Conservation (phyloP, 768 basidiomycete species). For the Mycena rebaudengoi region DNA sequence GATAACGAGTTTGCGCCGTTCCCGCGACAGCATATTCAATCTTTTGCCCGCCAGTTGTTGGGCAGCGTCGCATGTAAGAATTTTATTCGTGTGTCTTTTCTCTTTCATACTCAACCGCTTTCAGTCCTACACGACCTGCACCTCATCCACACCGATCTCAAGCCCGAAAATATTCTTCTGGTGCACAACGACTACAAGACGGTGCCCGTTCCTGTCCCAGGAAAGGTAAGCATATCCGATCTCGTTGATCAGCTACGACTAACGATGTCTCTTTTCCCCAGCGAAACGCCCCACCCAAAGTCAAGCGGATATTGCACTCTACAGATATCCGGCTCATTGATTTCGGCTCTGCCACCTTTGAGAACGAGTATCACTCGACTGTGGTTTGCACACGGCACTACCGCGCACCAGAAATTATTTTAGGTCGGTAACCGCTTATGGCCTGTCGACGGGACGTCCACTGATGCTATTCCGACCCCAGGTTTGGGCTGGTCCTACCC, state of each 20-base stretch:
- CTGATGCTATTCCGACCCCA: conserved; percentile 44
- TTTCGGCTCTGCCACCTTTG: conserved; percentile 98
- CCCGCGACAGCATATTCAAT: conserved; percentile 95
- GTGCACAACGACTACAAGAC: conserved; percentile 83
- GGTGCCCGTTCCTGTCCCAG: conserved; percentile 64
- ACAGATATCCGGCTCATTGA: conserved; percentile 97
- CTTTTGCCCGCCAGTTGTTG: conserved; percentile 91
- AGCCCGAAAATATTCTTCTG: conserved; percentile 98
- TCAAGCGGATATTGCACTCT: conserved; percentile 81
- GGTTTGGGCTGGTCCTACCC: conserved; percentile 98
- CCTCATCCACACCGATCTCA: conserved; percentile 97
- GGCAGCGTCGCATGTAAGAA: conserved; percentile 92
- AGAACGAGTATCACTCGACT: conserved; percentile 97
- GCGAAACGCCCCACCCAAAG: conserved; percentile 72
- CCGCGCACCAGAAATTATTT: conserved; percentile 97
- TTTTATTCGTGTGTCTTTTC: not conserved
- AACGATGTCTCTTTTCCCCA: conserved; percentile 38
- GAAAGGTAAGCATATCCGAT: conserved; percentile 59
- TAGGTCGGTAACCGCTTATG: conserved; percentile 61
- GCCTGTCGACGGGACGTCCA: conserved; percentile 3
- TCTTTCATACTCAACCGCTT: conserved; percentile 25
- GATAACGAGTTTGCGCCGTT: conserved; percentile 97
- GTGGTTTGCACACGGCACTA: conserved; percentile 99
- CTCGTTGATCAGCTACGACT: conserved; percentile 10
- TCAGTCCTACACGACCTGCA: conserved; percentile 90